phyloP scores from a whole-genome alignment of 768 basidiomycete genomes.

The Paxillus involutus region DNA sequence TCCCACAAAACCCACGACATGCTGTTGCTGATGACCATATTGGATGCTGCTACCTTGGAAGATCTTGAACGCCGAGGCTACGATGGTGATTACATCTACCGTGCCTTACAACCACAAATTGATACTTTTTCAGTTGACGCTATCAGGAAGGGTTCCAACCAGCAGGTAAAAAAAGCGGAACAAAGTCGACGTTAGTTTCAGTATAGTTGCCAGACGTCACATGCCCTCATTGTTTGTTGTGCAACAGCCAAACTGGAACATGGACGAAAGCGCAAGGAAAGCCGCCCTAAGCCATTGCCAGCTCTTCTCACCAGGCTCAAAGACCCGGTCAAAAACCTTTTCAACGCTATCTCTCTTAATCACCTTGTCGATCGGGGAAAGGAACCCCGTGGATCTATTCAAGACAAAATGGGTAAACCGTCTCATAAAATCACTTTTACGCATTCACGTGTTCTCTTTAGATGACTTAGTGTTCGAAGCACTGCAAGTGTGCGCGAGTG shows the following conservation, averaged over 20 bases:
- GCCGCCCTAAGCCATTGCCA: no score
- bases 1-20: conserved; percentile 79
- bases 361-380: background rate
- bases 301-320: no score
- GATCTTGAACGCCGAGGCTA: conserved; percentile 78
- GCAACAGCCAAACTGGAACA: no score
- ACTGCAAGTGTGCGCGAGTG: background rate
- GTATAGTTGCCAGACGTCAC: no score
- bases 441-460: background rate
- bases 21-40: conserved; percentile 83
- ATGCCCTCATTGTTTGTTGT: no score
- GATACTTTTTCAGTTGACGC: conserved; percentile 1
- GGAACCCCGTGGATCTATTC: background rate
- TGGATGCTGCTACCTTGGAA: conserved; percentile 75
- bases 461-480: conserved; percentile 3
- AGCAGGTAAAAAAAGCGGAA: background rate
- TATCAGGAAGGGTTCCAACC: background rate
- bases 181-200: no score
- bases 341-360: background rate
- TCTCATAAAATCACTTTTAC: background rate
- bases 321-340: no score
- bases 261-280: background rate
- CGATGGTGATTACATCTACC: conserved; percentile 49
- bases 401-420: background rate
- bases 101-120: background rate